Evolutionary conservation across 768 basidiomycete genomes (phyloP).

Genomic region (Cyathus striatus): DNA sequence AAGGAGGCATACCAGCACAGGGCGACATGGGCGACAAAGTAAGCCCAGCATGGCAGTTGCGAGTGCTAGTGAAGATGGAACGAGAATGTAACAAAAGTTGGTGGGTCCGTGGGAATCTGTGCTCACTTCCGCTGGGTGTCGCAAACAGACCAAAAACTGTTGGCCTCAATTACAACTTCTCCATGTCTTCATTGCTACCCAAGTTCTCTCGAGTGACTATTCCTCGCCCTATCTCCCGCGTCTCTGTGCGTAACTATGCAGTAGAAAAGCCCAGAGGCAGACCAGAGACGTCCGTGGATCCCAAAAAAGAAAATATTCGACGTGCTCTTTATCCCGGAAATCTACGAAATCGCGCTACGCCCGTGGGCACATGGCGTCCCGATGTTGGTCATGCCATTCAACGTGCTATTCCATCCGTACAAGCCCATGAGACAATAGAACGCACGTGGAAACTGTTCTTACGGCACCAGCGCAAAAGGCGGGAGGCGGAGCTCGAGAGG

Average conservation of each 20-base stretch:
- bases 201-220: constrained; percentile 23
- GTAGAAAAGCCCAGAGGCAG: no score
- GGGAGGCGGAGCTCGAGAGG: constrained; percentile 62
- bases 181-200: constrained; percentile 33
- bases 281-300: constrained; percentile 43
- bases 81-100: neutral
- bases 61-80: no score
- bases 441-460: constrained; percentile 85
- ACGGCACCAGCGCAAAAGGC: constrained; percentile 65
- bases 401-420: constrained; percentile 79
- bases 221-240: constrained; percentile 24
- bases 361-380: constrained; percentile 80
- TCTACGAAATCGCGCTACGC: constrained; percentile 63
- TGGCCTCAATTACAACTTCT: no score
- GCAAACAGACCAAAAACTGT: no score
- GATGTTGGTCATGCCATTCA: constrained; percentile 75
- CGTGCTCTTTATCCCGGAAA: constrained; percentile 78
- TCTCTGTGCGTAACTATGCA: constrained; percentile 30
- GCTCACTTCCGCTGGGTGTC: constrained; percentile 4
- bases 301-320: constrained; percentile 69
- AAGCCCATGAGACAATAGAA: constrained; percentile 90
- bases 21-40: constrained; percentile 22
- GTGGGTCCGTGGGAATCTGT: neutral
- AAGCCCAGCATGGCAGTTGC: neutral
- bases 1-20: constrained; percentile 7